Conservation (phyloP, 1,284 basidiomycete species). For the Fomitopsis pinicola region DNA sequence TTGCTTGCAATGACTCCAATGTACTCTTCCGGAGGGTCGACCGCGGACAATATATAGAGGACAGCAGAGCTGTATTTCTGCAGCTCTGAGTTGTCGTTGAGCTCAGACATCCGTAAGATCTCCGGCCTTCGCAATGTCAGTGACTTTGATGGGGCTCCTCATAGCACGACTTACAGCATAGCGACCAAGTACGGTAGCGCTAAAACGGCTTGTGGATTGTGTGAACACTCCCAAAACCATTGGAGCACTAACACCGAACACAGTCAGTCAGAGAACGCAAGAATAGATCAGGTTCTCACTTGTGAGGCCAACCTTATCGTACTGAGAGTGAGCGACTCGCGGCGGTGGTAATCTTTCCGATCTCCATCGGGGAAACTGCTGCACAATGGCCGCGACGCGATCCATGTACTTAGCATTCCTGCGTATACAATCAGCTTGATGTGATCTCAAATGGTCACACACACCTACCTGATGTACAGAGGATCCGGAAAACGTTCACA, state of each 20-base stretch:
- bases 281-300: slow-evolving; percentile 38
- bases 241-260: slow-evolving; percentile 51
- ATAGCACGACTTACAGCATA: slow-evolving; percentile 56
- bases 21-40: slow-evolving; percentile 60
- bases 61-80: slow-evolving; percentile 71
- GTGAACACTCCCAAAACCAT: slow-evolving; percentile 76
- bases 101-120: slow-evolving; percentile 76
- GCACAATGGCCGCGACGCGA: slow-evolving; percentile 51
- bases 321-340: slow-evolving; percentile 75
- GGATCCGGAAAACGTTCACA: slow-evolving; percentile 64
- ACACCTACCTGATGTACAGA: slow-evolving; percentile 50
- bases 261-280: neutral
- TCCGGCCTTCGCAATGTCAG: slow-evolving; percentile 50
- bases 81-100: slow-evolving; percentile 72
- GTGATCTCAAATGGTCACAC: neutral
- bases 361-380: slow-evolving; percentile 62
- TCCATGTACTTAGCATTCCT: slow-evolving; percentile 58
- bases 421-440: neutral
- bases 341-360: slow-evolving; percentile 80
- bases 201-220: slow-evolving; percentile 62
- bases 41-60: slow-evolving; percentile 70
- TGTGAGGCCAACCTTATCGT: slow-evolving; percentile 84
- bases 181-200: slow-evolving; percentile 73
- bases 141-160: neutral
- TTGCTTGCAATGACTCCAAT: slow-evolving; percentile 55